Percentiles rank a stretch among this genome's conserved stretches.
Evolutionary conservation across 139 green algal genomes (phyloP).

Genomic region (Chlorella sorokiniana): DNA sequence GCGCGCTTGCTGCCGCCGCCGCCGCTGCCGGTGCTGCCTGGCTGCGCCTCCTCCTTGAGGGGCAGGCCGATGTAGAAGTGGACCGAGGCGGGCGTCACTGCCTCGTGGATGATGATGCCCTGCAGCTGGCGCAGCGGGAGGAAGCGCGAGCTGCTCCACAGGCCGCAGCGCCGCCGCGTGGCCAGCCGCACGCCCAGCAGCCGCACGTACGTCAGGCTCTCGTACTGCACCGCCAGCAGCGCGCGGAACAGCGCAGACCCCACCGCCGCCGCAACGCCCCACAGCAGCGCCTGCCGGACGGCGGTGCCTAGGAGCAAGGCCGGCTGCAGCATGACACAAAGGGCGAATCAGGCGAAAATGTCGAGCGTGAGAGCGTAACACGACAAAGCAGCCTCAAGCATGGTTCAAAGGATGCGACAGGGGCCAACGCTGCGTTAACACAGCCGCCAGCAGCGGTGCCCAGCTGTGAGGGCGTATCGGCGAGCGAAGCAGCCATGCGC

Average conservation of each 20-base stretch:
- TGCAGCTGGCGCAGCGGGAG: constrained; percentile 16
- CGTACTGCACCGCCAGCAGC: constrained; percentile 11
- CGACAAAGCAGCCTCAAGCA: neutral
- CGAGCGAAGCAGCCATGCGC: neutral
- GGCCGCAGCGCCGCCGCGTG: neutral
- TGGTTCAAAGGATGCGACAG: too few species aligned
- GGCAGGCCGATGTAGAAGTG: constrained; percentile 10
- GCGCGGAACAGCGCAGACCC: neutral
- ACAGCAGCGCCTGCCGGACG: neutral
- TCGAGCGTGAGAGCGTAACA: neutral
- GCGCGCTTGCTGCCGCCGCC: neutral
- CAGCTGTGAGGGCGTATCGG: too few species aligned
- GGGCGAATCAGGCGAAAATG: neutral
- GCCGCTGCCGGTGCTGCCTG: neutral
- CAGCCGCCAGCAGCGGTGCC: too few species aligned
- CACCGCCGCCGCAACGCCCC: neutral
- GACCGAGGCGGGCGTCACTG: neutral
- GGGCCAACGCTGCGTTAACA: too few species aligned
- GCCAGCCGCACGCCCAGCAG: constrained; percentile 23
- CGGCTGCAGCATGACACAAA: neutral
- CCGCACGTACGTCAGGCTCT: constrained; percentile 13
- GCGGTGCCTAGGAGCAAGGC: neutral
- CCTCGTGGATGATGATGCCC: constrained; percentile 28
- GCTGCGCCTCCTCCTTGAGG: neutral
- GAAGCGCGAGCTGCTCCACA: constrained; percentile 13